A percentile compares a stretch with the other conserved stretches of the same genome.
These are phyloP conservation scores for Eimeria brunetti DNA, from an alignment of 169 alveolate genomes.

Conservation along the genomic window DNA sequence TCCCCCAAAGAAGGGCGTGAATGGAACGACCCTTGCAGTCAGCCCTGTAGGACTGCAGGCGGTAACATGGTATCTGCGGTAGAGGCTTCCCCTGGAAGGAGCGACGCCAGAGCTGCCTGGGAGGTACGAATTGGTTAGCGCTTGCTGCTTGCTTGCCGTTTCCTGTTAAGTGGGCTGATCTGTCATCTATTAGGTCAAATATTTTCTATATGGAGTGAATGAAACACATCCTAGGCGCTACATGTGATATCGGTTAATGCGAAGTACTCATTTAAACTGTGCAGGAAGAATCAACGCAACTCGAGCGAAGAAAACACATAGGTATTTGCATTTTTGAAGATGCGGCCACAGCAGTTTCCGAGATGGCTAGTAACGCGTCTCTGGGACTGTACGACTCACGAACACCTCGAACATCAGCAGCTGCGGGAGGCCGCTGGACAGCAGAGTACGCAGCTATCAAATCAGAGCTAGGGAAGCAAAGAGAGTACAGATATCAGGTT, in stretches of 20 bases:
- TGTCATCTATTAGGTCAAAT: background rate
- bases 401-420: slow-evolving; percentile 45
- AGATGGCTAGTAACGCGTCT: background rate
- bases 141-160: background rate
- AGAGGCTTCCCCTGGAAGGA: background rate
- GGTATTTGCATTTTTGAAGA: background rate
- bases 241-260: background rate
- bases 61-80: background rate
- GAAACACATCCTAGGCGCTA: background rate
- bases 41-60: background rate
- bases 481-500: background rate
- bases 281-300: background rate
- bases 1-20: background rate
- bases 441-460: slow-evolving; percentile 25
- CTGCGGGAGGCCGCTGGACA: slow-evolving; percentile 59
- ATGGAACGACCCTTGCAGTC: background rate
- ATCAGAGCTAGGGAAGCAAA: slow-evolving; percentile 15
- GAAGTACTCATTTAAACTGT: background rate
- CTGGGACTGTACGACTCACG: slow-evolving; percentile 14
- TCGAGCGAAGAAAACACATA: too few species aligned
- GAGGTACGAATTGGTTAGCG: background rate
- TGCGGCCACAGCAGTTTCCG: background rate
- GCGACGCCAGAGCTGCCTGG: background rate
- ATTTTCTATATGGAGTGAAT: background rate
- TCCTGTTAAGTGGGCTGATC: background rate